Evolutionary conservation across 2,329 filamentous ascomycete species (phyloP), one percentile per base, ranked within the genome.

Genomic region (Fusarium longipes): DNA sequence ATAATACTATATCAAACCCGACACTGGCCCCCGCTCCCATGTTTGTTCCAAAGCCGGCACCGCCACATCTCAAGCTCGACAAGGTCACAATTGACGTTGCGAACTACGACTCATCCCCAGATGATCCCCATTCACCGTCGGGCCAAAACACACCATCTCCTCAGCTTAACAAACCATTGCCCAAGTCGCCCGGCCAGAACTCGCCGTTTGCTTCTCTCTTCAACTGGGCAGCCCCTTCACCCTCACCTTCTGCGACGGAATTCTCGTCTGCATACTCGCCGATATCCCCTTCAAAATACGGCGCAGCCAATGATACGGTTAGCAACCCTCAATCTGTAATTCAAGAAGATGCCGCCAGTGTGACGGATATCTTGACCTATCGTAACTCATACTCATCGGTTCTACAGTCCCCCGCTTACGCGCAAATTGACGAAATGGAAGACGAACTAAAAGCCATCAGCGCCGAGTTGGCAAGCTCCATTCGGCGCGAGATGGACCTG

Each of bases 371-470:
- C 17, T 77, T 84, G 58, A 81, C 80, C 54, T 86, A 85, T 72
- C 79, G 78, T 70, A 84, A 87, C 78, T 79, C 82, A 57, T 84
- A 85, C 69, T 74, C 86, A 64, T 82, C 82, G 63, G 85, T 63
- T 50, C 35, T 82, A 73, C 82, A 85, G 66, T 78, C 82, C 36
- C 76, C 77, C 54, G 77, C 82, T 43, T 70, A 84, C 68, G 73
- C 77, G 66, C 79, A 93, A 77, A 86, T 97, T 74, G 89, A 93
- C 77, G 93, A 97, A 77, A 90, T 99, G 83, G 96, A 99, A 82
- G 91, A 93, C 77, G 96, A 99, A 83, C 80, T 99, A 70, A 93
- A 93, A 73, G 92, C 95, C 78, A 95, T 99, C 80, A 97, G 93
- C 82, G 87, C 90, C 62, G 96, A 99, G 84, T 84, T 99, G 77